Evolutionary conservation across 163 green algal species (phyloP), one percentile per base, ranked within the genome.

Genomic region (Prototheca stagnorum): DNA sequence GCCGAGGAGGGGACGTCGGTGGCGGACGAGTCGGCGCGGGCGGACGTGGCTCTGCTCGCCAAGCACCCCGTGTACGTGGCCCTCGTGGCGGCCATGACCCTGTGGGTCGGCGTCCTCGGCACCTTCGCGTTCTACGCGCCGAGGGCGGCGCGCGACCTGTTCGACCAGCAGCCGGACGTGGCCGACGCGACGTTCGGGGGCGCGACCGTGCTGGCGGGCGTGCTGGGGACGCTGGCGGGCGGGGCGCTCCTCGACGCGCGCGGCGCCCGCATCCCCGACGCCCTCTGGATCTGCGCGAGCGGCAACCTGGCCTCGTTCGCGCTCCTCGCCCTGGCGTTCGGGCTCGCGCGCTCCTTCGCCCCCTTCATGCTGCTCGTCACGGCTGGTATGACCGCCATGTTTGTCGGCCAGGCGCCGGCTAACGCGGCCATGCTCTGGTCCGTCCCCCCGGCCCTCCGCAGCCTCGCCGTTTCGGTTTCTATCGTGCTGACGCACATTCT

Each of bases 111-210:
- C 26, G 73, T 94, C 23, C 60, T 96, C 24, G 88, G 88, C 1
- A 74, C 82, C 9, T 86, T 84, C 51, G 79, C 84, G 0, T 96
- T 80, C 63, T 94, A 84, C 75, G 84, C 78, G 7, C 80, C 84
- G 4, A 85, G 91, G 53, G 86, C 87, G 6, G 82, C 73, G 14
- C 68, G 63, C 14, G 57, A 68, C 3, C 69, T 92, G 49, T 96
- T 93, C 49, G 22, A 47, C 1, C 47, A 83, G 2, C 24, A 40
- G 0, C 55, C 59, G 14, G 57, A 71, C 22, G 50, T 53, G 1
- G 77, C 81, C 22, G 87, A 96, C 54, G 34, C 85, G 23, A 57
- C 77, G 0, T 94, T 96, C 68, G 88, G 86, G 5, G 77, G 51
- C 8, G 69, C 95, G 14, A 95, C 87, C 1, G 81, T 94, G 17